Evolutionary conservation across 2,329 filamentous ascomycete genomes (phyloP), one percentile per base, ranked within the genome.

Genomic region (Nannizziopsis barbatae): DNA sequence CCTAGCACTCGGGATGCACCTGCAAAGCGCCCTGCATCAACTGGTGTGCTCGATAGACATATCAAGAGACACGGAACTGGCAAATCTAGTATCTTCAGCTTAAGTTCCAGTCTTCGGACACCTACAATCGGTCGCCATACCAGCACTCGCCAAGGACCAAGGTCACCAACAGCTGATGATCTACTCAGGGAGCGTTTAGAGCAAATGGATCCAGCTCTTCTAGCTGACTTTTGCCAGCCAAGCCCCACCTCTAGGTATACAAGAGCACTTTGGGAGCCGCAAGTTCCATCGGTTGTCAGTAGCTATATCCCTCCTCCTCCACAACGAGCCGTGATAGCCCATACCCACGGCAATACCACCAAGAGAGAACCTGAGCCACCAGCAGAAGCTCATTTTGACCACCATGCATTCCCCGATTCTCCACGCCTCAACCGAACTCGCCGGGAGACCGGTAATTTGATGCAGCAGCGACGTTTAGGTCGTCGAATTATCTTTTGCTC

Each of bases 341-440:
- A 31, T 2, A 45, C 42, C 2, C 6, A 40, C 14, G 40, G 33
- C 11, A 40, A 22, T 36, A 27, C 35, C 14, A 33, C 46, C 41
- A 50, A 51, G 30, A 52, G 52, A 41, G 52, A 53, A 27, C 7
- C 36, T 14, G 40, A 31, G 8, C 10, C 39, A 7, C 45, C 46
- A n/a, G 1, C 40, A 32, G 43, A 52, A 15, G 46, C 36, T 17
- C 45, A 52, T 9, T 42, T 55, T 17, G 53, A 52, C 8, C 51
- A 50, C 9, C 49, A 53, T 20, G 38, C 46, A 11, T 56, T 56
- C 38, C 44, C 52, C 2, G 47, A 52, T 9, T 42, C 54, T 10
- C 54, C 54, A 27, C 50, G 50, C 18, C 42, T 56, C 7, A 45
- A 49, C 9, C 49, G 38, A 5, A 40, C 40, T 11, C 52, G 38